phyloP scores from a whole-genome alignment of 2,329 filamentous ascomycete species.

The Fusarium sp. region DNA sequence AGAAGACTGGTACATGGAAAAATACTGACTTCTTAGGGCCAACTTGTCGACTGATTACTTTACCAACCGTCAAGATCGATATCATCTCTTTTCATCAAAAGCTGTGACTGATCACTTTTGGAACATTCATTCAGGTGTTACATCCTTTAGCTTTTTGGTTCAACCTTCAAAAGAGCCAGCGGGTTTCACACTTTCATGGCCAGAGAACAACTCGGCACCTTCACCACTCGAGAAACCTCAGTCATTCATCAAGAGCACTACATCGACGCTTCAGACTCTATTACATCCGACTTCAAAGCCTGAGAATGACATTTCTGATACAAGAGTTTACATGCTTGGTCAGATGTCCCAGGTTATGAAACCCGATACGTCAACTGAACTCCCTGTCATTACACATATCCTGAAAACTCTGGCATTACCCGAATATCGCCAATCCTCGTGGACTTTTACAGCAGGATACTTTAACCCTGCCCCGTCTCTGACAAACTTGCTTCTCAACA shows the following conservation, averaged over 20 bases:
- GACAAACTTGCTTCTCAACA: conserved; percentile 81
- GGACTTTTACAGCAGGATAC: conserved; percentile 98
- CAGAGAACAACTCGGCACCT: conserved; percentile 76
- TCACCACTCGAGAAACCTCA: conserved; percentile 78
- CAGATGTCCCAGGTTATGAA: conserved; percentile 88
- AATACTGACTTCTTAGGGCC: conserved; percentile 61
- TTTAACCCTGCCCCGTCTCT: conserved; percentile 95
- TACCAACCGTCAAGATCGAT: conserved; percentile 93
- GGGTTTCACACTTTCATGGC: conserved; percentile 78
- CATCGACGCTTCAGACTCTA: conserved; percentile 73
- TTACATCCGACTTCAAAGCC: conserved; percentile 59
- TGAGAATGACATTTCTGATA: conserved; percentile 61
- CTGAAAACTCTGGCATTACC: conserved; percentile 75
- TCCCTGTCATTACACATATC: conserved; percentile 82
- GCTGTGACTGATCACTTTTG: conserved; percentile 86
- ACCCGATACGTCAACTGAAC: conserved; percentile 87
- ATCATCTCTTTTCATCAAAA: conserved; percentile 87
- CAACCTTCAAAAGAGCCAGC: conserved; percentile 68
- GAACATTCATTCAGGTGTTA: conserved; percentile 80
- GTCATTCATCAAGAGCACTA: conserved; percentile 78
- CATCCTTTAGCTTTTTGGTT: conserved; percentile 84
- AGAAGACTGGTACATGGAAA: fast-evolving
- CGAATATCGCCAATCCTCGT: conserved; percentile 76
- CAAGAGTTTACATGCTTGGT: conserved; percentile 85
- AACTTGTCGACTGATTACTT: conserved; percentile 97